Conservation (phyloP, 305 asterid genomes). For the Ajuga reptans region DNA sequence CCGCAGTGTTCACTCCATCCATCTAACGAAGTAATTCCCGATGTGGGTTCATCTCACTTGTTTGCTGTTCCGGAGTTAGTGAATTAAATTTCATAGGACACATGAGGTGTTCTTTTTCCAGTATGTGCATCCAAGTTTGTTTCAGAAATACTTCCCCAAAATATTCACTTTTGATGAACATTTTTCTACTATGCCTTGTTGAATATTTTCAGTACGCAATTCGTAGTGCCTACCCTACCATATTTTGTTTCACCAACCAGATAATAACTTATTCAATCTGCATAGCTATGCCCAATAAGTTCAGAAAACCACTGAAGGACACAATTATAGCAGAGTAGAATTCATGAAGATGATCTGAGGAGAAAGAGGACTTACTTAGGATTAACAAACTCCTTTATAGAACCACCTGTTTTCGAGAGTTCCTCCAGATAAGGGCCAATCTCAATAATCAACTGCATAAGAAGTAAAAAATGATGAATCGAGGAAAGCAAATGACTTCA, state of each 20-base stretch:
- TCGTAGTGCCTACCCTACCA: background rate
- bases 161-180: too few relatives aligned
- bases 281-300: background rate
- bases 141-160: too few relatives aligned
- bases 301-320: background rate
- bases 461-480: background rate
- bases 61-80: too few relatives aligned
- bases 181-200: too few relatives aligned
- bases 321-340: background rate
- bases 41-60: too few relatives aligned
- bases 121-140: too few relatives aligned
- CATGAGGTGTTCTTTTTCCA: too few relatives aligned
- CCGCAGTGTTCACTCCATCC: too few relatives aligned
- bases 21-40: too few relatives aligned
- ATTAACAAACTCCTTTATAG: constrained; percentile 88
- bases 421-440: constrained; percentile 86
- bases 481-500: constrained; percentile 2
- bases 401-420: constrained; percentile 89
- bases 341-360: background rate
- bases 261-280: background rate
- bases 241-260: background rate
- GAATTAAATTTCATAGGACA: too few relatives aligned
- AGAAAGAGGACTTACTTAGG: constrained; percentile 63
- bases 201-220: background rate
- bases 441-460: constrained; percentile 71